Evolutionary conservation across 164 flowering plant genomes (phyloP).

Genomic region (Nymphaea thermarum): DNA sequence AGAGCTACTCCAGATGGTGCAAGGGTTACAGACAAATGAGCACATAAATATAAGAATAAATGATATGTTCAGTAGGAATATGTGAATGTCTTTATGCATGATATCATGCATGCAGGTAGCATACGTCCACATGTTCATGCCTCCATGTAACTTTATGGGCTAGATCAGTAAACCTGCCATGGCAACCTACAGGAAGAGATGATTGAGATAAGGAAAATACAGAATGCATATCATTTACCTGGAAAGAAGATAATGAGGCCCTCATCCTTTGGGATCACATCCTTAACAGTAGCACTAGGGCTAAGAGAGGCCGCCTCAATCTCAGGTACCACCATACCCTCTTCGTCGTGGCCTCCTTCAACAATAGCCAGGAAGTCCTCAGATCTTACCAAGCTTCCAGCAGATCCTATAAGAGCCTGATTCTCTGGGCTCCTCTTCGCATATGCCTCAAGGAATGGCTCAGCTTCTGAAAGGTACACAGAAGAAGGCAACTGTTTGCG

Average conservation of each 20-base stretch:
- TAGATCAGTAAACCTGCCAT: no score
- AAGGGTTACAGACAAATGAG: no score
- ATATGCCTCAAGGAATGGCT: slow-evolving; percentile 90
- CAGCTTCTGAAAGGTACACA: slow-evolving; percentile 80
- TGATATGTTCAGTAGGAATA: no score
- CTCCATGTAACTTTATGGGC: no score
- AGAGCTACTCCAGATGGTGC: no score
- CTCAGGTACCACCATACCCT: slow-evolving; percentile 65
- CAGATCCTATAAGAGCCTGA: slow-evolving; percentile 76
- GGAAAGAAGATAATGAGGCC: slow-evolving; percentile 94
- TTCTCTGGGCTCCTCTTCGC: slow-evolving; percentile 75
- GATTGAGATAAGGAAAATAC: no score
- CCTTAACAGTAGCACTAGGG: slow-evolving; percentile 29
- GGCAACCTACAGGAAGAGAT: no score
- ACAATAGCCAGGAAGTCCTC: slow-evolving; percentile 82
- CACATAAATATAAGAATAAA: no score
- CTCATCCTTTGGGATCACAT: slow-evolving; percentile 47
- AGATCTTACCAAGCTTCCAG: slow-evolving; percentile 68
- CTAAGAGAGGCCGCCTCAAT: slow-evolving; percentile 30
- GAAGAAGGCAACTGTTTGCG: slow-evolving; percentile 61
- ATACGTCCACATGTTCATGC: no score
- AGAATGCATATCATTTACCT: slow-evolving; percentile 24
- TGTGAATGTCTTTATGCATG: no score
- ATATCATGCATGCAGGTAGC: no score
- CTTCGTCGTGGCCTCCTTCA: slow-evolving; percentile 75